Evolutionary conservation across 306 rosid species (phyloP).

Genomic region (Astragalus glycyphyllos): DNA sequence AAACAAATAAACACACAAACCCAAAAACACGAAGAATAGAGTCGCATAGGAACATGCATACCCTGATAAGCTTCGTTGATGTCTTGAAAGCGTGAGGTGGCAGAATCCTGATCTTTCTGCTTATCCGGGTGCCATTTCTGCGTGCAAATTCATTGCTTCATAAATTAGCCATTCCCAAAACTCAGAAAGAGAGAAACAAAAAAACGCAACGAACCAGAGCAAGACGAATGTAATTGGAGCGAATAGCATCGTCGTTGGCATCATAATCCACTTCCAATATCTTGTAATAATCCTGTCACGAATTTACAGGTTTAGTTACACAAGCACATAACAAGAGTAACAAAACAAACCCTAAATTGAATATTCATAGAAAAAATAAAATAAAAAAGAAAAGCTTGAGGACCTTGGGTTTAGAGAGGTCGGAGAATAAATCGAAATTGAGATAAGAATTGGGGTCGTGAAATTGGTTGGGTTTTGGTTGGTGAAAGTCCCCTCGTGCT

Average conservation of each 20-base stretch:
- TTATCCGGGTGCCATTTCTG: constrained; percentile 99
- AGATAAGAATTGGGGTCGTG: constrained; percentile 58
- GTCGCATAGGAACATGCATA: constrained; percentile 1
- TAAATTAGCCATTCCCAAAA: constrained; percentile 2
- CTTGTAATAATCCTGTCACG: constrained; percentile 79
- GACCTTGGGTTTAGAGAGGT: constrained; percentile 75
- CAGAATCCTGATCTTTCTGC: constrained; percentile 63
- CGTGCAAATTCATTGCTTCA: constrained; percentile 9
- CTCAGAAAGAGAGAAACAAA: neutral
- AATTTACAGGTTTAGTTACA: neutral
- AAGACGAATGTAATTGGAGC: constrained; percentile 87
- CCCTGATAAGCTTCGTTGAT: constrained; percentile 96
- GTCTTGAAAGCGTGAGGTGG: constrained; percentile 86
- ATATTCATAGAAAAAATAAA: neutral
- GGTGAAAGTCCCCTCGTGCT: constrained; percentile 1
- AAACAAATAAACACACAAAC: no score
- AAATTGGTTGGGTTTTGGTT: constrained; percentile 43
- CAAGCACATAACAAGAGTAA: neutral
- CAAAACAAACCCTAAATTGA: neutral
- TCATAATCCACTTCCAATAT: constrained; percentile 91
- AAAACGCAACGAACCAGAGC: constrained; percentile 62
- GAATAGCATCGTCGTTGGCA: constrained; percentile 82
- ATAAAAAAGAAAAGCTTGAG: neutral
- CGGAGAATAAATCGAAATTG: constrained; percentile 69
- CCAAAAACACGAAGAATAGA: no score